Percentiles rank a stretch among this genome's conserved stretches.
phyloP scores from a whole-genome alignment of 2,329 filamentous ascomycete genomes.

The Beauveria pseudobassiana region DNA sequence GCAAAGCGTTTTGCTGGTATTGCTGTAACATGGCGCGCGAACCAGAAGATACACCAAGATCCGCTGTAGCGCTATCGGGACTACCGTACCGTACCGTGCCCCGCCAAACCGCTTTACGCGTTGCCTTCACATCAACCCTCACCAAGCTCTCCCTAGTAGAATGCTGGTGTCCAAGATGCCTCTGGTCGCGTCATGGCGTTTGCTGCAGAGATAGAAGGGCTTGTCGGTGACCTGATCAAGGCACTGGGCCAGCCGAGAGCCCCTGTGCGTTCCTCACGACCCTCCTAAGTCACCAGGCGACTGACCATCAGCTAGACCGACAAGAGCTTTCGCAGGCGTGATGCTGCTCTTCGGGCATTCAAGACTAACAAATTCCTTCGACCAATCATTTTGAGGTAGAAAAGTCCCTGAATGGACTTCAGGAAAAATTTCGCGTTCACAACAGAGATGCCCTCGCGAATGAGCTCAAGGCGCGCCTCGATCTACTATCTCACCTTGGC shows the following conservation, averaged over 20 bases:
- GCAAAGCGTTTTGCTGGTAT: no score
- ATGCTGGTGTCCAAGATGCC: not conserved
- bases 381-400: conserved; percentile 71
- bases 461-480: conserved; percentile 52
- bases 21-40: no score
- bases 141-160: not conserved
- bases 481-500: conserved; percentile 46
- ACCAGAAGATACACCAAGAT: not conserved
- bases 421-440: conserved; percentile 79
- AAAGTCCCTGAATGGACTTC: conserved; percentile 59
- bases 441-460: conserved; percentile 74
- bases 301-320: conserved; percentile 18
- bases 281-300: not conserved
- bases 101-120: conserved; percentile 8
- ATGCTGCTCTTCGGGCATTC: conserved; percentile 43
- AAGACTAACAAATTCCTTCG: conserved; percentile 51
- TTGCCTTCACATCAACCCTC: not conserved
- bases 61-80: not conserved
- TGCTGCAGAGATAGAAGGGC: conserved; percentile 52
- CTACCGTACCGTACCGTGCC: not conserved
- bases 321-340: conserved; percentile 36
- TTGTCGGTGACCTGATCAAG: conserved; percentile 65
- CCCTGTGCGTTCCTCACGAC: conserved; percentile 9
- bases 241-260: conserved; percentile 49
- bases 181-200: conserved; percentile 55